Evolutionary conservation across 1,284 basidiomycete species (phyloP), one percentile per base, ranked within the genome.

Genomic region (Sanghuangporus sanghuang): DNA sequence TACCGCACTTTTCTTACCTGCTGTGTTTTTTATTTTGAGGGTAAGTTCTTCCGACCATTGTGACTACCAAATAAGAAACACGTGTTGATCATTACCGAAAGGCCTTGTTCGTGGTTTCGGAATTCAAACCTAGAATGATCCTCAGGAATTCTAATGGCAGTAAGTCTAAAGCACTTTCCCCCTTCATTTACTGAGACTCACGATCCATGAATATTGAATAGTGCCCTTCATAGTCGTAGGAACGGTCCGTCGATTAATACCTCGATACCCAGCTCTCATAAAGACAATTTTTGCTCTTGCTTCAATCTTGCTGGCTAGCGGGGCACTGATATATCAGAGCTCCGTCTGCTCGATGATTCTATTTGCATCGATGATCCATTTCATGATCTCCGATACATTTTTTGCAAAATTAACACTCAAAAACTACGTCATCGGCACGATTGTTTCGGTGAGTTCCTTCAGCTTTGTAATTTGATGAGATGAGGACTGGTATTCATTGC

Each of bases 341-440:
- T 21, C 54, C 27, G 14, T 62, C 9, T 49, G 53, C 36, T n/a
- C 53, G 23, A 27, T n/a, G 40, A n/a, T 62, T 38, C 39, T 62
- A 8, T 62, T 48, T 27, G 53, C 40, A 53, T 42, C 61, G 32
- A 14, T 62, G 12, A 42, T 62, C 8, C 53, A 62, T 54, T 56
- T 62, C 35, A 49, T 49, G 46, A 44, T 57, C 21, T 62, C 40
- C 61, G 32, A 42, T 14, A 48, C 8, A 14, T 6, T 46, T 16
- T 2, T 38, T 27, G 35, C 54, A 23, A 42, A 8, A 16, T 27
- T 49, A 12, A 3, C 39, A 4, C 35, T 44, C 35, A 55, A 35
- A 38, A n/a, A 55, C 4, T 23, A 27, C 27, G 8, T 61, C 38
- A 2, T 55, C 27, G 14, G 14, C 11, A 18, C 18, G 3, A 16